Percentiles rank a stretch among this genome's conserved stretches.
phyloP scores from a whole-genome alignment of 176 grass and related monocot species.

The Miscanthus lutarioriparius region DNA sequence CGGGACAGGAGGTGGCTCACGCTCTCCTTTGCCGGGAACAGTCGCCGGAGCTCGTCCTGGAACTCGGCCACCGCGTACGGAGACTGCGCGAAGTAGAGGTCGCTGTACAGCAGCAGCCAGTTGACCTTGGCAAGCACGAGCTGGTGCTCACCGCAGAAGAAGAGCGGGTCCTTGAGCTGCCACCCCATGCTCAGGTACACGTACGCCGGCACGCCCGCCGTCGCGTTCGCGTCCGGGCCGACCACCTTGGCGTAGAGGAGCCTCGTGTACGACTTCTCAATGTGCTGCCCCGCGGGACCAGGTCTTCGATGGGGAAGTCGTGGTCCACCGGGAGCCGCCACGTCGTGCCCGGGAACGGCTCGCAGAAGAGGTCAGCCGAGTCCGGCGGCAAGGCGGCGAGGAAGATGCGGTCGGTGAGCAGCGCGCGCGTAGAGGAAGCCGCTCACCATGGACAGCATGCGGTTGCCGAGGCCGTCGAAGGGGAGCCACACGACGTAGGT shows the following conservation, averaged over 20 bases:
- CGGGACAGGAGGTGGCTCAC: conserved; percentile 45
- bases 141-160: conserved; percentile 65
- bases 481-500: too few species aligned
- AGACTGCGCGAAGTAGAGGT: conserved; percentile 51
- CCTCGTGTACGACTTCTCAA: conserved; percentile 44
- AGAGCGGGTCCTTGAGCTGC: conserved; percentile 28
- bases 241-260: conserved; percentile 36
- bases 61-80: conserved; percentile 49
- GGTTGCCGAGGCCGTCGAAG: too few species aligned
- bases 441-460: too few species aligned
- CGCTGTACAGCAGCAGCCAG: conserved; percentile 58
- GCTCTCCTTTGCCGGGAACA: conserved; percentile 65
- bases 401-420: conserved; percentile 50
- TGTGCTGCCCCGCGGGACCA: background rate
- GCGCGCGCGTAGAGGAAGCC: conserved; percentile 56
- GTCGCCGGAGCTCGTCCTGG: conserved; percentile 32
- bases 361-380: conserved; percentile 58
- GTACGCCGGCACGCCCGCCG: conserved; percentile 32
- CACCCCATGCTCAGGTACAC: conserved; percentile 54
- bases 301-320: conserved; percentile 43
- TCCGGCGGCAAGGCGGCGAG: conserved; percentile 30
- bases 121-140: conserved; percentile 44
- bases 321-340: conserved; percentile 52
- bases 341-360: conserved; percentile 53
- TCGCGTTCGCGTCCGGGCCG: background rate